phyloP scores from a whole-genome alignment of 805 yeast species.

The Metschnikowia chrysomelidarum region DNA sequence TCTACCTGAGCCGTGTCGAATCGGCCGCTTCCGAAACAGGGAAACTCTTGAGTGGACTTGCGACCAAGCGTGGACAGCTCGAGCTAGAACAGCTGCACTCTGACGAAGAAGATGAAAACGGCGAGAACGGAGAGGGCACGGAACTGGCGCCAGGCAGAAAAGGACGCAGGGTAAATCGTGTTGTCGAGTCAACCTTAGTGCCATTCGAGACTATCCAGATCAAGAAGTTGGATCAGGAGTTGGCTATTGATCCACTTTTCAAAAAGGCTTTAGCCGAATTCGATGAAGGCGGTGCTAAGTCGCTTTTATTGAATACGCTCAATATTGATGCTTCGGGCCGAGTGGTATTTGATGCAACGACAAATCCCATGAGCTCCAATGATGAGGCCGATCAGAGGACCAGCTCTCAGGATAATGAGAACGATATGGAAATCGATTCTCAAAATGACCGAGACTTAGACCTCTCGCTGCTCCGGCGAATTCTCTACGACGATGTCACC shows the following conservation, averaged over 20 bases:
- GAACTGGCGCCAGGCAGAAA: conserved; percentile 20
- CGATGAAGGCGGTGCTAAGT: conserved; percentile 81
- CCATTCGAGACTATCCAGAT: conserved; percentile 48
- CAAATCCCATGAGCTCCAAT: conserved; percentile 23
- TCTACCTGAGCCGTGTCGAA: conserved; percentile 87
- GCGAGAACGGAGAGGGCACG: conserved; percentile 19
- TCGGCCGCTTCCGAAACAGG: conserved; percentile 92
- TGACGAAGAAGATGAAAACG: conserved; percentile 25
- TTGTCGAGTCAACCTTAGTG: conserved; percentile 21
- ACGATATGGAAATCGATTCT: conserved; percentile 22
- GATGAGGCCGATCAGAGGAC: conserved; percentile 8
- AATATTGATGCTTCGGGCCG: conserved; percentile 51
- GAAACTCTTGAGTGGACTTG: conserved; percentile 71
- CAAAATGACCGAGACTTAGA: conserved; percentile 8
- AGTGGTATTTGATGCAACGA: conserved; percentile 65
- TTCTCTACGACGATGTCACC: conserved; percentile 22
- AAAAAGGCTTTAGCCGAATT: conserved; percentile 73
- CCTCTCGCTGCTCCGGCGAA: conserved; percentile 16
- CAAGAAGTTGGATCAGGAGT: conserved; percentile 60
- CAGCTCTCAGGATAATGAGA: too few species aligned
- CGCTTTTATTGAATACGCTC: conserved; percentile 61
- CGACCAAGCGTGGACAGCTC: conserved; percentile 28
- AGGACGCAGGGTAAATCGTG: conserved; percentile 21
- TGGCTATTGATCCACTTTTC: conserved; percentile 70
- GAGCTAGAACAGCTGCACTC: conserved; percentile 26